Percentiles rank a stretch among this genome's conserved stretches.
Conservation (phyloP, 1,139 yeast species). For the Lodderomyces jiufengensis region DNA sequence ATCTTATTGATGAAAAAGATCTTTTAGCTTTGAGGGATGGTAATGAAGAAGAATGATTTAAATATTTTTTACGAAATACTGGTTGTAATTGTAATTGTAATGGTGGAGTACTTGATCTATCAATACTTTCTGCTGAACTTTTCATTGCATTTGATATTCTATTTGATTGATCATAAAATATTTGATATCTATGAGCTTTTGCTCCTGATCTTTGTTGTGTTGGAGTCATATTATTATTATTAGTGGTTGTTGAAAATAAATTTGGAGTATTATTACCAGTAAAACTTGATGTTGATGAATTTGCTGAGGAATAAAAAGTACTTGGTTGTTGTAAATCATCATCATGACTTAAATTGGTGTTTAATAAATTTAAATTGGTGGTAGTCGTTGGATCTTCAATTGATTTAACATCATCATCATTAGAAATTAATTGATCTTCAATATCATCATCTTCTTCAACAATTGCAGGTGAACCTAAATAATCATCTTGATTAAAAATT, state of each 20-base stretch:
- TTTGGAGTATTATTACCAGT: conserved; percentile 13
- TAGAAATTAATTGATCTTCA: conserved; percentile 17
- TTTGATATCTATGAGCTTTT: conserved; percentile 49
- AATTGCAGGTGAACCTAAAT: conserved; percentile 33
- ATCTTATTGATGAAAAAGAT: conserved; percentile 7
- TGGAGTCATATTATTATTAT: conserved; percentile 9
- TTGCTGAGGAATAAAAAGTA: conserved; percentile 27
- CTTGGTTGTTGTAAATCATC: conserved; percentile 17
- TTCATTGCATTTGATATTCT: conserved; percentile 46
- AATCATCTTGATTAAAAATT: conserved; percentile 27
- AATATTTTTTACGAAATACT: conserved; percentile 7
- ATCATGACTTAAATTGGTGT: too few species aligned
- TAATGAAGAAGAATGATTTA: conserved; percentile 42
- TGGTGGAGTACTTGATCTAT: conserved; percentile 22
- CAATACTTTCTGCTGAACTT: conserved; percentile 42
- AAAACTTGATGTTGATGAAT: conserved; percentile 36
- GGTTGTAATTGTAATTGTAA: conserved; percentile 4
- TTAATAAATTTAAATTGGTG: too few species aligned
- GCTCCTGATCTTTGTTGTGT: conserved; percentile 39
- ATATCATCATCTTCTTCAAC: conserved; percentile 21
- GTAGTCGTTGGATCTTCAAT: too few species aligned
- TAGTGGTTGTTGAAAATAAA: too few species aligned
- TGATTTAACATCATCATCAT: too few species aligned
- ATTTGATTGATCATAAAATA: conserved; percentile 47
- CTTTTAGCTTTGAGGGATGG: conserved; percentile 28